Base-by-base conservation (phyloP, 23 red algal species). In the Gracilariopsis chorda region DNA sequence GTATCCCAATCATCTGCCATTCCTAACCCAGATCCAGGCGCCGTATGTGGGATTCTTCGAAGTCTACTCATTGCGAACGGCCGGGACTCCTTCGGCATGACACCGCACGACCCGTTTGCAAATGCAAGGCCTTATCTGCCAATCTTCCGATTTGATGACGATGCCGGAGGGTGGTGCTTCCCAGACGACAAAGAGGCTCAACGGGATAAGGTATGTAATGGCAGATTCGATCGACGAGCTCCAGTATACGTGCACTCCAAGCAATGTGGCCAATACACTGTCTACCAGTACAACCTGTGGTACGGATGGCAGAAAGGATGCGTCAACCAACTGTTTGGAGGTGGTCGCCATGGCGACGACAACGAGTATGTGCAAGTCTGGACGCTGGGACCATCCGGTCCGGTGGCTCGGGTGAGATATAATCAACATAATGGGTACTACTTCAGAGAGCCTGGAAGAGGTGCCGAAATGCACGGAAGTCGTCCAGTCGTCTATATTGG, bases 201-300 rank as follows among this genome's bases (percentile, higher is more conserved):
- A 4, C 74, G 74, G 16, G 74, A 79, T 47, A 44, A 44, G 10
- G 32, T 58, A 1, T 79, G 74, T 37, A 37, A 40, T 19, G 43
- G 3, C 74, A 65, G 7, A 33, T 79, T 42, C 30, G 16, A 52
- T 17, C 74, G 35, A 0, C 5, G 34, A 7, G 74, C 74, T 37
- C 74, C 74, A 10, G 74, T 79, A 17, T 79, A 28, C 34, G 33
- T 45, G 8, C 30, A 52, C 3, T 39, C 74, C 8, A 40, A 42
- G 48, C 17, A 2, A 30, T 79, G 74, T 47, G 74, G 74, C 35
- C 32, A 10, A 33, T 45, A 45, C 35, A 47, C 39, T 37, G 74
- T 79, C 34, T 79, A 79, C 44, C 74, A 79, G 74, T 79, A 23
- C 74, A 47, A 47, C 35, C 44, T 79, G 74, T 79, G 74, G 74